Evolutionary conservation across 2,329 filamentous ascomycete species (phyloP).

Genomic region (Trematosphaeria pertusa): DNA sequence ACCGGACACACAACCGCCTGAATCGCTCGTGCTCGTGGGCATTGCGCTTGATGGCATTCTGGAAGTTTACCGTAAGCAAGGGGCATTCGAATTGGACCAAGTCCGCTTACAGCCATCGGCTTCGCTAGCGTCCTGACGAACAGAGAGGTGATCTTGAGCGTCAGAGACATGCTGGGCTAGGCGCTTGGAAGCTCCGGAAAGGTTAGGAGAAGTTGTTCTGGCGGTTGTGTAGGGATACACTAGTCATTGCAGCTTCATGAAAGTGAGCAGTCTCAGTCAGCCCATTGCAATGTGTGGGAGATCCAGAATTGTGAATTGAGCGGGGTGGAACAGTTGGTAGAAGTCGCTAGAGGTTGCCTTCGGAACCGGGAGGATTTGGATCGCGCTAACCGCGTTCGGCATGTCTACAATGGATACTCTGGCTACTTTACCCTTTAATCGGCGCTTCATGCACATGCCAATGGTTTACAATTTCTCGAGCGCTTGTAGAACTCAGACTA

Average conservation of each 20-base stretch:
- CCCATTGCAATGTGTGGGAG: too few relatives aligned
- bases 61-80: slow-evolving; percentile 2
- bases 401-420: too few relatives aligned
- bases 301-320: background rate
- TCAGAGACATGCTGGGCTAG: slow-evolving; percentile 63
- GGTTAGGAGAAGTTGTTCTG: too few relatives aligned
- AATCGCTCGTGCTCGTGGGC: slow-evolving; percentile 73
- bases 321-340: slow-evolving; percentile 2
- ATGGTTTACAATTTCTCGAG: too few relatives aligned
- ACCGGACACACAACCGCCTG: slow-evolving; percentile 64
- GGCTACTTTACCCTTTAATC: too few relatives aligned
- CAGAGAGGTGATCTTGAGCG: slow-evolving; percentile 70
- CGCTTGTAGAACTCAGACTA: too few relatives aligned
- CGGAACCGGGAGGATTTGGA: slow-evolving; percentile 1
- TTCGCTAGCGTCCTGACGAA: slow-evolving; percentile 71
- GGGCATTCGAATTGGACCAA: slow-evolving; percentile 4
- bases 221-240: too few relatives aligned
- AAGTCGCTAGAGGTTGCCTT: slow-evolving; percentile 16
- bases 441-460: too few relatives aligned
- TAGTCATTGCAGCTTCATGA: background rate
- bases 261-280: background rate
- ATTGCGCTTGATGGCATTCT: slow-evolving; percentile 73
- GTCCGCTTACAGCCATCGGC: slow-evolving; percentile 66
- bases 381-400: too few relatives aligned
- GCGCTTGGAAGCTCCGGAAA: slow-evolving; percentile 12